A percentile compares a stretch with the other conserved stretches of the same genome.
Evolutionary conservation across 371 early-diverging fungal genomes (phyloP).

Genomic region (Zychaea mexicana): DNA sequence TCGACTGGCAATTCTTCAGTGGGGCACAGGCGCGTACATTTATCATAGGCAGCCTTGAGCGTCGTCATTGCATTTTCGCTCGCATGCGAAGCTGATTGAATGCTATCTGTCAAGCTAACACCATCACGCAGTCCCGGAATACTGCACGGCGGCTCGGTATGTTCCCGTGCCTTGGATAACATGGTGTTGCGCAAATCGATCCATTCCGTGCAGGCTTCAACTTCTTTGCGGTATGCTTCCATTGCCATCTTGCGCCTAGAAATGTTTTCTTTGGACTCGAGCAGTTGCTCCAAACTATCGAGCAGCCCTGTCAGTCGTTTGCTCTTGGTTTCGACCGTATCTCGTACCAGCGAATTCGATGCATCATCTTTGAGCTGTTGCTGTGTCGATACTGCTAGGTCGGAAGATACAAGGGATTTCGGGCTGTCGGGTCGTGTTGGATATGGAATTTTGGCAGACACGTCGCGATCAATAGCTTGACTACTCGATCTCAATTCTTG

Average conservation of each 20-base stretch:
- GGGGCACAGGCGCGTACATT: slow-evolving; percentile 9
- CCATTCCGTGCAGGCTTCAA: slow-evolving; percentile 30
- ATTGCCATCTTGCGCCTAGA: slow-evolving; percentile 37
- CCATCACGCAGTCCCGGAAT: slow-evolving; percentile 29
- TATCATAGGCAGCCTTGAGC: slow-evolving; percentile 23
- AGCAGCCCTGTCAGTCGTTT: slow-evolving; percentile 31
- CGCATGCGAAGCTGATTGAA: slow-evolving; percentile 31
- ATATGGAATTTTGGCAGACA: slow-evolving; percentile 31
- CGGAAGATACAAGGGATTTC: background rate
- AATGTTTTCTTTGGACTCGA: slow-evolving; percentile 42
- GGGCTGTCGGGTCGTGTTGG: slow-evolving; percentile 28
- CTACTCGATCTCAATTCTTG: slow-evolving; percentile 11
- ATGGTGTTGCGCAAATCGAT: slow-evolving; percentile 20
- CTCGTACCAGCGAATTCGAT: slow-evolving; percentile 37
- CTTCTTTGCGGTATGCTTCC: slow-evolving; percentile 34
- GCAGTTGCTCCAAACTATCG: slow-evolving; percentile 25
- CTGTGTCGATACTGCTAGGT: slow-evolving; percentile 15
- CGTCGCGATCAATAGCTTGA: slow-evolving; percentile 32
- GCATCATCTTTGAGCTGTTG: slow-evolving; percentile 36
- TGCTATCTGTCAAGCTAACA: slow-evolving; percentile 25
- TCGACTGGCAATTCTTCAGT: background rate
- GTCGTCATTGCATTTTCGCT: slow-evolving; percentile 23
- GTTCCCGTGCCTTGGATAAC: background rate
- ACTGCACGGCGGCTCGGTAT: background rate
- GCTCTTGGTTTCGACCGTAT: slow-evolving; percentile 31